Evolutionary conservation across 371 early-diverging fungal species (phyloP).

Genomic region (Mucor racemosus): DNA sequence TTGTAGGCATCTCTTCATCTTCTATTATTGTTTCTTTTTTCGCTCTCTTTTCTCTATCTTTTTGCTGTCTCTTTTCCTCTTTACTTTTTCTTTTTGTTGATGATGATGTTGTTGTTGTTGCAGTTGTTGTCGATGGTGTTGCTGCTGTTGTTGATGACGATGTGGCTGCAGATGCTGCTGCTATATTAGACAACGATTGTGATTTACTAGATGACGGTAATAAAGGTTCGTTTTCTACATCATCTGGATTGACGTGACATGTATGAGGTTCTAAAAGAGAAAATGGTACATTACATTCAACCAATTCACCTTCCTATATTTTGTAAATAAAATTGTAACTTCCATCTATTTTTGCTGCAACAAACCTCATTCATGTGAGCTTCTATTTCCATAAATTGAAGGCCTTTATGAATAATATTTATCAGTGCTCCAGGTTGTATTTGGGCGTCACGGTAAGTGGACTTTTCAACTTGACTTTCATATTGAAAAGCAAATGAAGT

Average conservation of each 20-base stretch:
- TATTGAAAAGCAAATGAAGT: slow-evolving; percentile 89
- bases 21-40: slow-evolving; percentile 18
- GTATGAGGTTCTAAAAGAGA: slow-evolving; percentile 75
- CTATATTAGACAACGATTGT: not conserved
- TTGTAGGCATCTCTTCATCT: slow-evolving; percentile 17
- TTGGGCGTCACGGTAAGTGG: slow-evolving; percentile 64
- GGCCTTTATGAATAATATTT: slow-evolving; percentile 88
- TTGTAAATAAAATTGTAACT: not conserved
- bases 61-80: slow-evolving; percentile 54
- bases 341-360: not conserved
- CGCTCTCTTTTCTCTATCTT: slow-evolving; percentile 54
- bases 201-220: slow-evolving; percentile 14
- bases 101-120: slow-evolving; percentile 4
- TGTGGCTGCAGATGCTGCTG: not conserved
- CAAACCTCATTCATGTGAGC: slow-evolving; percentile 79
- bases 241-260: slow-evolving; percentile 55
- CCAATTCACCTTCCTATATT: slow-evolving; percentile 75
- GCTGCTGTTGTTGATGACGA: not conserved
- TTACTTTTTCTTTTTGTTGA: slow-evolving; percentile 54
- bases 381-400: slow-evolving; percentile 91
- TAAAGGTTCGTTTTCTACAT: slow-evolving; percentile 26
- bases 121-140: not conserved
- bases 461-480: slow-evolving; percentile 83
- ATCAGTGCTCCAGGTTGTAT: slow-evolving; percentile 90
- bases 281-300: slow-evolving; percentile 78